Base-by-base conservation (phyloP, 805 yeast species). In the Yarrowia sp. region DNA sequence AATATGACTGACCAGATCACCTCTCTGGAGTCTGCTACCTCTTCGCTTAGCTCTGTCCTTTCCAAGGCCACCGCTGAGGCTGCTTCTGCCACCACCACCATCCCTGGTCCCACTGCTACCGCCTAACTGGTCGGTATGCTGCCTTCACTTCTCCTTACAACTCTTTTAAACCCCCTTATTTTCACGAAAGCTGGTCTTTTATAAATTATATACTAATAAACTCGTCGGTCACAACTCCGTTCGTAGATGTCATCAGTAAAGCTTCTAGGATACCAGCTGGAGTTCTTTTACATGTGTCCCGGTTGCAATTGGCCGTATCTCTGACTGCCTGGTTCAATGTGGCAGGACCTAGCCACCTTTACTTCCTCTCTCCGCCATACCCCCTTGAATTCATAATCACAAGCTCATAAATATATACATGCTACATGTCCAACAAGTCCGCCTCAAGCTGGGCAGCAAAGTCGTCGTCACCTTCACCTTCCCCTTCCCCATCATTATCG, bases 391-490 rank as follows among this genome's bases (percentile, higher is more conserved):
- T 5, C 40, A 19, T 21, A 41, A 16, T 43, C 12, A 28, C 33
- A 26, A 26, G 21, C 41, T 51, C 58, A 51, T 51, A 51, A 51
- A 54, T 54, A 51, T 35, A 54, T 54, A 54, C 46, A 54, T 54
- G 41, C 46, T 54, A 54, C 61, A 54, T 54, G 61, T 38, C 61
- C 46, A 54, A 54, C 46, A 54, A 38, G 26, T 54, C 61, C 5
- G 61, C 61, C 40, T 54, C 61, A 17, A 54, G 46, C 46, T 54
- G 61, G 44, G 61, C 75, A 30, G 70, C 75, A 43, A 69, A 69
- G 49, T 62, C 68, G 35, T 69, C 71, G n/a, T 64, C 68, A 14
- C 64, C 67, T 9, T 32, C 46, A 4, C 21, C 64, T n/a, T 38
- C 64, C 17, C 26, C 64, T 12, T 38, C 64, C n/a, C 26, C 65